phyloP scores from a whole-genome alignment of 768 basidiomycete genomes.

The Plicaturopsis crispa region DNA sequence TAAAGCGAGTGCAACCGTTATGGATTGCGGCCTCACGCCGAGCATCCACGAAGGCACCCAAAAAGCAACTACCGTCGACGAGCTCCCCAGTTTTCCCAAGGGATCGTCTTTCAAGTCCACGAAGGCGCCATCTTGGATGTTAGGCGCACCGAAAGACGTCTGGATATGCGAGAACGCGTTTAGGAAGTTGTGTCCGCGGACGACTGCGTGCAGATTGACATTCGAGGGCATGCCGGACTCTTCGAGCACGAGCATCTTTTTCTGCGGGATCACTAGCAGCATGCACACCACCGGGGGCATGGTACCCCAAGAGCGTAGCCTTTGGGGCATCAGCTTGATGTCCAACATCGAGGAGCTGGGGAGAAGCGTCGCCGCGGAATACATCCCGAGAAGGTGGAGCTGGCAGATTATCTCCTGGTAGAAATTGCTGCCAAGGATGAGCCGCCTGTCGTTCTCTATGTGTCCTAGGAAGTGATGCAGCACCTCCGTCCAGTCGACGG shows the following conservation, averaged over 20 bases:
- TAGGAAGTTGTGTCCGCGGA: constrained; percentile 10
- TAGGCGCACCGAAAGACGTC: constrained; percentile 13
- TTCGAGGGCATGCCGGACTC: constrained; percentile 9
- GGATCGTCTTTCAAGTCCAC: constrained; percentile 11
- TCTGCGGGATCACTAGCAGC: constrained; percentile 23
- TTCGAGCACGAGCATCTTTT: constrained; percentile 15
- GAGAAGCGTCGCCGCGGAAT: no score
- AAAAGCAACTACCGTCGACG: constrained; percentile 13
- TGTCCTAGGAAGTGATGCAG: no score
- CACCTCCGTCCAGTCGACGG: no score
- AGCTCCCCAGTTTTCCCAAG: constrained; percentile 8
- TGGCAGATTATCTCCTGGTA: no score
- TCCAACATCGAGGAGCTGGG: no score
- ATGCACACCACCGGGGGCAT: constrained; percentile 24
- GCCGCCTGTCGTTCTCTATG: no score
- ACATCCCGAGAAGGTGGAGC: no score
- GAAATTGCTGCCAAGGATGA: no score
- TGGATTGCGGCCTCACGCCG: constrained; percentile 17
- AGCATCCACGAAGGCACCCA: constrained; percentile 12
- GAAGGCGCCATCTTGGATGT: constrained; percentile 6
- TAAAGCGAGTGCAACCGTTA: constrained; percentile 22
- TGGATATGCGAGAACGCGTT: constrained; percentile 15
- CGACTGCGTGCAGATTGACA: constrained; percentile 15
- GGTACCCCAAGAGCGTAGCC: constrained; percentile 15
- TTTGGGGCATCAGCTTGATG: no score